phyloP scores from a whole-genome alignment of 1,139 yeast species.

The Candida dubliniensis region DNA sequence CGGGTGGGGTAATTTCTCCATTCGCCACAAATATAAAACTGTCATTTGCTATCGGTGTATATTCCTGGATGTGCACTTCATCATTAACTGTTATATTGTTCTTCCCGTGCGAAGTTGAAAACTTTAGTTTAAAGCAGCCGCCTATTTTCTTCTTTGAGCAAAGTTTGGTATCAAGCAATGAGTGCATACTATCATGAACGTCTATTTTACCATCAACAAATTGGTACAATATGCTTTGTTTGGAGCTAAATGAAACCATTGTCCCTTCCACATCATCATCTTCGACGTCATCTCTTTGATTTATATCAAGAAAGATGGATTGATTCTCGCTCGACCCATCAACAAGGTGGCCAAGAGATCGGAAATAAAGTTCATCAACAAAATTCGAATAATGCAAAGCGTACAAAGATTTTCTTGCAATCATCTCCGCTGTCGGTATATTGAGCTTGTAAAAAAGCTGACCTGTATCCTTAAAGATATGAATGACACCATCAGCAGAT shows the following conservation, averaged over 20 bases:
- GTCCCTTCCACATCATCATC: slow-evolving; percentile 20
- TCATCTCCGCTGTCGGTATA: slow-evolving; percentile 41
- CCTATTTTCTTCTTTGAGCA: slow-evolving; percentile 39
- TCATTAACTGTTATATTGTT: slow-evolving; percentile 36
- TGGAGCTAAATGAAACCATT: slow-evolving; percentile 27
- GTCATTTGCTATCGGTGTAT: slow-evolving; percentile 44
- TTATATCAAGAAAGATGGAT: slow-evolving; percentile 56
- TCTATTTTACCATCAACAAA: slow-evolving; percentile 53
- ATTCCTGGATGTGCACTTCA: slow-evolving; percentile 46
- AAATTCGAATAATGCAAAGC: slow-evolving; percentile 70
- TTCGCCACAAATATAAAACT: slow-evolving; percentile 65
- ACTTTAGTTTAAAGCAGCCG: slow-evolving; percentile 41
- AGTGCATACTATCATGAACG: slow-evolving; percentile 15
- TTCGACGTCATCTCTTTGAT: slow-evolving; percentile 40
- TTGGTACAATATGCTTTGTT: slow-evolving; percentile 59
- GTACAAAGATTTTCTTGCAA: slow-evolving; percentile 69
- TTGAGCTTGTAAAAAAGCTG: slow-evolving; percentile 33
- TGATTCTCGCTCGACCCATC: slow-evolving; percentile 53
- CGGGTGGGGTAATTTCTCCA: slow-evolving; percentile 47
- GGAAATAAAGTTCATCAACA: slow-evolving; percentile 67
- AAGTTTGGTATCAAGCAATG: slow-evolving; percentile 29
- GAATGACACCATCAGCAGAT: slow-evolving; percentile 61
- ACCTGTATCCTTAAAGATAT: slow-evolving; percentile 44
- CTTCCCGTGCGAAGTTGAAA: slow-evolving; percentile 48
- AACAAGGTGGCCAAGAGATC: slow-evolving; percentile 57